These are phyloP conservation scores for Truncatella angustata DNA, from an alignment of 2,329 filamentous ascomycete species.

Conservation along the genomic window DNA sequence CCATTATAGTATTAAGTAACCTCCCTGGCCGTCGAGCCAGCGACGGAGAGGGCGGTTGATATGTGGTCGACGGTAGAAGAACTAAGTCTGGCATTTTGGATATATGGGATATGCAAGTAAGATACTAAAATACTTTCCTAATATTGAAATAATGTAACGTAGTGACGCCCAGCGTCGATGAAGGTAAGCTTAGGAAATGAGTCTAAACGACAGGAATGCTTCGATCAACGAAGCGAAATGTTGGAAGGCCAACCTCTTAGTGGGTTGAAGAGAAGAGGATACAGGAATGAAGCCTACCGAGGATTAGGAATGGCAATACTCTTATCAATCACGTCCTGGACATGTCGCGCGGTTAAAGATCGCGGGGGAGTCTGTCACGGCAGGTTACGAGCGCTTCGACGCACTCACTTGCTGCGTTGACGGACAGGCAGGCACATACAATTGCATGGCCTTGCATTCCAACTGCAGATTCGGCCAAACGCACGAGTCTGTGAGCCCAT, in stretches of 20 bases:
- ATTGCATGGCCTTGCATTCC: constrained; percentile 21
- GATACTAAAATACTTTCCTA: constrained; percentile 19
- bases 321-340: constrained; percentile 24
- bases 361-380: constrained; percentile 17
- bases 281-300: constrained; percentile 20
- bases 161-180: constrained; percentile 32
- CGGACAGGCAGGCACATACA: constrained; percentile 19
- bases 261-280: constrained; percentile 27
- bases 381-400: constrained; percentile 26
- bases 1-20: constrained; percentile 65
- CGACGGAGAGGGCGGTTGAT: constrained; percentile 50
- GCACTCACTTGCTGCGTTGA: constrained; percentile 11
- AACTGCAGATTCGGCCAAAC: constrained; percentile 24
- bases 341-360: constrained; percentile 28
- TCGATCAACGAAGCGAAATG: constrained; percentile 45
- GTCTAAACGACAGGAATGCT: constrained; percentile 39
- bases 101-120: constrained; percentile 21
- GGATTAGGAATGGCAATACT: constrained; percentile 23
- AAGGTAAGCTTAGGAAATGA: constrained; percentile 28
- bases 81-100: constrained; percentile 47
- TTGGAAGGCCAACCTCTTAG: constrained; percentile 30
- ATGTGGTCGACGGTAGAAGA: constrained; percentile 38
- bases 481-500: constrained; percentile 20
- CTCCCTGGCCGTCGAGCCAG: constrained; percentile 53
- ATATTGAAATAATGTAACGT: constrained; percentile 14